phyloP scores from a whole-genome alignment of 2,329 filamentous ascomycete species.

The Stemphylium lycopersici region DNA sequence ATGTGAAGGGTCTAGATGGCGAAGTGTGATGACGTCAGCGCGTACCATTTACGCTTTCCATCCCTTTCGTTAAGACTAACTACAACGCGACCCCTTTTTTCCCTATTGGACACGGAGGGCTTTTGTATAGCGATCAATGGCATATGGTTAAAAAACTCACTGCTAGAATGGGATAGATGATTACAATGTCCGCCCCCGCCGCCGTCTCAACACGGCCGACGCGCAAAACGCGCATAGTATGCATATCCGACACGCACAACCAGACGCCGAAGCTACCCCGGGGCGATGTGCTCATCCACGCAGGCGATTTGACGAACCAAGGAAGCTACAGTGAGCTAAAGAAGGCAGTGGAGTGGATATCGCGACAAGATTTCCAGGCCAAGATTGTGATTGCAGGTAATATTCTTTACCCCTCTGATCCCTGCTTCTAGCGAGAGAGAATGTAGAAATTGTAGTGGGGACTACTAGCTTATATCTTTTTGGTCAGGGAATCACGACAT shows the following conservation, averaged over 20 bases:
- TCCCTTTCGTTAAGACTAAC: no score
- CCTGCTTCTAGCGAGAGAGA: neutral
- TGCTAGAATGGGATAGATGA: neutral
- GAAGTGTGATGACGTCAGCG: no score
- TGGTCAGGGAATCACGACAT: constrained; percentile 77
- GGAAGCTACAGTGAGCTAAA: constrained; percentile 65
- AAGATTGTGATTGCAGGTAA: constrained; percentile 74
- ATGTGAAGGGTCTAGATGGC: no score
- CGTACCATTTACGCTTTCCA: no score
- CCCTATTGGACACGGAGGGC: no score
- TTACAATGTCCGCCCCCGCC: neutral
- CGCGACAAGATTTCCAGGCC: constrained; percentile 69
- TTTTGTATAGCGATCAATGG: no score
- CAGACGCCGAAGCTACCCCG: constrained; percentile 67
- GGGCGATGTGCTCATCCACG: constrained; percentile 77
- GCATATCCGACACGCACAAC: constrained; percentile 79
- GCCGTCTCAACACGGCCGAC: neutral
- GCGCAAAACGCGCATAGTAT: constrained; percentile 68
- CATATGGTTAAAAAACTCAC: no score
- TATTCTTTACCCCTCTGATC: neutral
- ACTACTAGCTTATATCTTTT: neutral
- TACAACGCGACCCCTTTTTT: no score
- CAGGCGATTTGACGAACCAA: constrained; percentile 77
- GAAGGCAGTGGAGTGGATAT: constrained; percentile 69
- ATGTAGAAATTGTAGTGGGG: neutral